phyloP scores from a whole-genome alignment of 805 yeast genomes.

The Nakazawaea anatomiae region DNA sequence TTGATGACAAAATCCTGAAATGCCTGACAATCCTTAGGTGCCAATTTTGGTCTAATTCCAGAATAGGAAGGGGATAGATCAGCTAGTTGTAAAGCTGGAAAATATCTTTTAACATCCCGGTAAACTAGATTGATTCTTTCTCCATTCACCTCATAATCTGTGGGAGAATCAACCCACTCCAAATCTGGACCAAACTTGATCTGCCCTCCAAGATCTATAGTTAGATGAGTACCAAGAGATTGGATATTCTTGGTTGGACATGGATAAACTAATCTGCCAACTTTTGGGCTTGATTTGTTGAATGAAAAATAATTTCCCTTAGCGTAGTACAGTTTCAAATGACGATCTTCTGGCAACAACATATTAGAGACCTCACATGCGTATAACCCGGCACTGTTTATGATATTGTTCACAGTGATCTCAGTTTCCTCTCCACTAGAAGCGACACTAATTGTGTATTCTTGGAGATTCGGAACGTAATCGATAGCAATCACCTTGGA shows the following conservation, averaged over 20 bases:
- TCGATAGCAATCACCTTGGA: constrained; percentile 46
- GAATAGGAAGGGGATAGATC: constrained; percentile 63
- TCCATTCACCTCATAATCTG: constrained; percentile 42
- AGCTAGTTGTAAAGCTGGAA: constrained; percentile 48
- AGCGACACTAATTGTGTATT: constrained; percentile 21
- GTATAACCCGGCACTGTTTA: constrained; percentile 76
- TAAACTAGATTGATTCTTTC: constrained; percentile 49
- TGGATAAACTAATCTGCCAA: constrained; percentile 65
- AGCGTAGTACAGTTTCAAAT: constrained; percentile 59
- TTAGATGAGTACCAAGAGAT: constrained; percentile 86
- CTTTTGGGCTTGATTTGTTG: constrained; percentile 40
- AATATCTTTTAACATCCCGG: constrained; percentile 53
- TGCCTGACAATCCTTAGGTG: constrained; percentile 33
- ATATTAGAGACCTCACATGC: constrained; percentile 70
- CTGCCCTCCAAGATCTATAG: constrained; percentile 76
- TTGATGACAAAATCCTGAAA: constrained; percentile 73
- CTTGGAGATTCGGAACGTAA: constrained; percentile 18
- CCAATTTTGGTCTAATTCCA: constrained; percentile 81
- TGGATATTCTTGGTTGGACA: constrained; percentile 60
- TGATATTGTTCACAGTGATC: constrained; percentile 48
- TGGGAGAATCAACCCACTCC: constrained; percentile 60
- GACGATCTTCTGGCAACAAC: constrained; percentile 58
- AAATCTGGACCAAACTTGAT: constrained; percentile 85
- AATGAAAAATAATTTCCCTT: constrained; percentile 80
- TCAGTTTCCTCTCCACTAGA: constrained; percentile 28